phyloP scores from a whole-genome alignment of 768 basidiomycete genomes.

The Trametes gibbosa region DNA sequence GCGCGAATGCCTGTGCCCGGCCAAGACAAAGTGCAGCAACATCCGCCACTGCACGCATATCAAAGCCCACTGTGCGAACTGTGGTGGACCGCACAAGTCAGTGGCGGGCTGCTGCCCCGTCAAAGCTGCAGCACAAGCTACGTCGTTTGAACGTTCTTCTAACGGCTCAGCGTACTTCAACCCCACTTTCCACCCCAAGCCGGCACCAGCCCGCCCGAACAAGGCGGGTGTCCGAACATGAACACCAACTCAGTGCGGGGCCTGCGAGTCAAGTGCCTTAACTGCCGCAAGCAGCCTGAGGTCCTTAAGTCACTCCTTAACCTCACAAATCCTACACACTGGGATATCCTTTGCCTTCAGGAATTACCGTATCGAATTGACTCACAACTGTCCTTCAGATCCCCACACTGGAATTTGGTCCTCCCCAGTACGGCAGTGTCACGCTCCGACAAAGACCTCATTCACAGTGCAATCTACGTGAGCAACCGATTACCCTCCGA shows the following conservation, averaged over 20 bases:
- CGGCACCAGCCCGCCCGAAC: not conserved
- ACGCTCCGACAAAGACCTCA: not conserved
- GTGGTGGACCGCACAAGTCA: not conserved
- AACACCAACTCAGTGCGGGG: not conserved
- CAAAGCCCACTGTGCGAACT: not conserved
- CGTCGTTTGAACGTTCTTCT: not conserved
- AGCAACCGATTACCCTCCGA: not conserved
- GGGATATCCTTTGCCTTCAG: not conserved
- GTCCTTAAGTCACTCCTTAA: not conserved
- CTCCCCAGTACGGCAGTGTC: not conserved
- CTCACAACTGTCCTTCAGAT: not conserved
- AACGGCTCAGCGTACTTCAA: not conserved
- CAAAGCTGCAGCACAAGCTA: not conserved
- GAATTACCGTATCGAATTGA: not conserved
- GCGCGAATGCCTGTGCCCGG: not conserved
- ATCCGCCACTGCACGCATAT: slow-evolving; percentile 2
- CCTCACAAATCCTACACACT: not conserved
- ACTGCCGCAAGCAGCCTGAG: not conserved
- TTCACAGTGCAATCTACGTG: slow-evolving; percentile 1
- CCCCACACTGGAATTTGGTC: not conserved
- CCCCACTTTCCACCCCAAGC: not conserved
- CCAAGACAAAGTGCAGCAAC: not conserved
- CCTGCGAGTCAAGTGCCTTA: not conserved
- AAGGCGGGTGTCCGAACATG: not conserved
- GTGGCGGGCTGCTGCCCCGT: not conserved